These are phyloP conservation scores for Multifurca ochricompacta DNA, from an alignment of 768 basidiomycete genomes.

Conservation along the genomic window DNA sequence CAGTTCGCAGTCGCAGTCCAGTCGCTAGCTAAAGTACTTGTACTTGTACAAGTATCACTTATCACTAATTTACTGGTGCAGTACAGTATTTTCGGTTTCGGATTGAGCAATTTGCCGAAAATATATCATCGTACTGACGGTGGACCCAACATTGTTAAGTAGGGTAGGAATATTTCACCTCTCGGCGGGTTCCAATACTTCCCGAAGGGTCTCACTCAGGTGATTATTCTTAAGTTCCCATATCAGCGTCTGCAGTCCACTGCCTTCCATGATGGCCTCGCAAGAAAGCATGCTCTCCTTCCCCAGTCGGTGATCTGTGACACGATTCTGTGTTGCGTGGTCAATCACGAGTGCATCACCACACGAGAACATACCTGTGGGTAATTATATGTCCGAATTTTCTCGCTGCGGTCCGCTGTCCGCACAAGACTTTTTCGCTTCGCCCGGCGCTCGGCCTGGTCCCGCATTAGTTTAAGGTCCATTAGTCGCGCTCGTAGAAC, in stretches of 20 bases:
- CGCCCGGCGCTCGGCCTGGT: constrained; percentile 62
- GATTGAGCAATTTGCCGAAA: no score
- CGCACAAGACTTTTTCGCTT: constrained; percentile 67
- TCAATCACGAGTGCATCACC: neutral
- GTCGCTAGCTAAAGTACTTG: no score
- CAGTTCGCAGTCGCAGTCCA: no score
- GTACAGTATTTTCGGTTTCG: no score
- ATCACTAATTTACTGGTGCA: no score
- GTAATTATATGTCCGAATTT: constrained; percentile 94
- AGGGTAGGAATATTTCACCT: neutral
- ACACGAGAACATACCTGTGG: constrained; percentile 50
- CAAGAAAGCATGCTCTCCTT: constrained; percentile 19
- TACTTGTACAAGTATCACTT: no score
- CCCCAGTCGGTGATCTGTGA: constrained; percentile 21
- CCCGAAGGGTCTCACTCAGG: constrained; percentile 5
- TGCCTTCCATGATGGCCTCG: constrained; percentile 20
- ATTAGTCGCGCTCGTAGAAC: constrained; percentile 81
- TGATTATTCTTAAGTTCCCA: constrained; percentile 14
- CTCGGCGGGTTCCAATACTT: neutral
- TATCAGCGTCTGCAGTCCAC: constrained; percentile 6
- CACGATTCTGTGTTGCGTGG: constrained; percentile 12
- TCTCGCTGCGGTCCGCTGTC: constrained; percentile 83
- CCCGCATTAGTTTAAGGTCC: constrained; percentile 65
- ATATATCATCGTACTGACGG: no score
- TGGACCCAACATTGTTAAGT: no score